Base-by-base conservation (phyloP, 805 yeast genomes). In the Kregervanrija fluxuum region DNA sequence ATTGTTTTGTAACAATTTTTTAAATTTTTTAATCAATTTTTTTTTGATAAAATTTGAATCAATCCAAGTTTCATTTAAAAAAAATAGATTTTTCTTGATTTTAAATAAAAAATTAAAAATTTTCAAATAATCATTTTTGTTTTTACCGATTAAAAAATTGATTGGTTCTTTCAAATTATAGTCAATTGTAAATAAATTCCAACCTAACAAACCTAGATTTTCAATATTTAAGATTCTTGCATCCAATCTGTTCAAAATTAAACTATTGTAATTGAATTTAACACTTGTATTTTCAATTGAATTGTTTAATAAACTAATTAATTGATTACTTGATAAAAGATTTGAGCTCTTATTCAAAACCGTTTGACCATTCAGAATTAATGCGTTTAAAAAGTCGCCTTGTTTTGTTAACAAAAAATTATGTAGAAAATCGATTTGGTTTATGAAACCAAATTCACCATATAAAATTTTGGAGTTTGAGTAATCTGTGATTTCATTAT, bases 141-240 rank as follows among this genome's bases (percentile, higher is more conserved):
- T 65, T 22, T 69, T 65, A 34, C 81, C 66, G 13, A 91, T 67
- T 3, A 85, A 71, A 28, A 74, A 67, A 8, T 77, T 69, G 37
- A 84, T 59, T 1, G 85, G 85, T 11, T 68, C 52, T 14, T 57
- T 62, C 4, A 75, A 59, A 43, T 74, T 68, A 60, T 85, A 93
- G 57, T 89, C 97, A 33, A 90, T 66, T 0, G 96, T 87, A 60
- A 91, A 90, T 2, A 85, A 88, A 57, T 90, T 95, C 96, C 96
- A 90, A 1, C 96, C 96, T 41, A 78, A 64, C 30, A 48, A 80
- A 0, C 87, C 83, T 52, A 82, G 36, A 6, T 22, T n/a, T 3
- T 81, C 81, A 40, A 83, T 65, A 47, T 84, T 88, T 40, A 90
- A 68, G 16, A 90, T 71, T 38, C 96, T 69, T 0, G 96, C 96